Percentiles rank a stretch among this genome's conserved stretches.
Conservation (phyloP, 345 rosid species). For the Populus alba region DNA sequence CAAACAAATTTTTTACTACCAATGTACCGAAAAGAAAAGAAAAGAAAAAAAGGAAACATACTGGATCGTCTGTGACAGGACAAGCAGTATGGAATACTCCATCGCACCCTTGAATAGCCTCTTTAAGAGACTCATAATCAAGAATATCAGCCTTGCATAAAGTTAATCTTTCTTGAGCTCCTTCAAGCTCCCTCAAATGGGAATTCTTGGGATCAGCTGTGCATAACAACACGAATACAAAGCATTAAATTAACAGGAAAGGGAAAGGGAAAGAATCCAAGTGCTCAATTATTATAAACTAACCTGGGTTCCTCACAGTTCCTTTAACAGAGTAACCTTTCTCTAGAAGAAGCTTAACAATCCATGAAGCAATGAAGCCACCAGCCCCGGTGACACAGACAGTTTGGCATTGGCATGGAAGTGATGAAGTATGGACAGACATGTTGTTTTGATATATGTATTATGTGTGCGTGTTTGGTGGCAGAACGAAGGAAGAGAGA, state of each 20-base stretch:
- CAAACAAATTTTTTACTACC: no score
- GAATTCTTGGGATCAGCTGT: constrained; percentile 80
- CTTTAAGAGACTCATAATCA: constrained; percentile 56
- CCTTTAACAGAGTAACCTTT: constrained; percentile 81
- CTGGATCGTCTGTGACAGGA: constrained; percentile 96
- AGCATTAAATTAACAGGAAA: neutral
- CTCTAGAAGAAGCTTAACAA: constrained; percentile 77
- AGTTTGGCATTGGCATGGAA: constrained; percentile 45
- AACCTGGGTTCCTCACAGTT: constrained; percentile 86
- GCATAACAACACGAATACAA: neutral
- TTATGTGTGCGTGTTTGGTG: neutral
- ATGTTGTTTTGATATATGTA: neutral
- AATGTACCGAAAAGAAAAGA: neutral
- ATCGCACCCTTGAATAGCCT: constrained; percentile 73
- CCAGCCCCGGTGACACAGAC: constrained; percentile 98
- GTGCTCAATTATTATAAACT: no score
- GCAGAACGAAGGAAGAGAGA: no score
- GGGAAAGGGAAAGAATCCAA: neutral
- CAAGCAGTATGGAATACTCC: constrained; percentile 99
- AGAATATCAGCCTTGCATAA: constrained; percentile 80
- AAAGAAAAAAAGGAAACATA: constrained; percentile 27
- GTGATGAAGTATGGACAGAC: constrained; percentile 27
- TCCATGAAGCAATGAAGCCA: constrained; percentile 97
- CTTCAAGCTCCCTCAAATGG: constrained; percentile 84
- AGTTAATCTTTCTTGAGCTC: constrained; percentile 78